Evolutionary conservation across 305 asterid genomes (phyloP), one percentile per base, ranked within the genome.

Genomic region (Andrographis paniculata): DNA sequence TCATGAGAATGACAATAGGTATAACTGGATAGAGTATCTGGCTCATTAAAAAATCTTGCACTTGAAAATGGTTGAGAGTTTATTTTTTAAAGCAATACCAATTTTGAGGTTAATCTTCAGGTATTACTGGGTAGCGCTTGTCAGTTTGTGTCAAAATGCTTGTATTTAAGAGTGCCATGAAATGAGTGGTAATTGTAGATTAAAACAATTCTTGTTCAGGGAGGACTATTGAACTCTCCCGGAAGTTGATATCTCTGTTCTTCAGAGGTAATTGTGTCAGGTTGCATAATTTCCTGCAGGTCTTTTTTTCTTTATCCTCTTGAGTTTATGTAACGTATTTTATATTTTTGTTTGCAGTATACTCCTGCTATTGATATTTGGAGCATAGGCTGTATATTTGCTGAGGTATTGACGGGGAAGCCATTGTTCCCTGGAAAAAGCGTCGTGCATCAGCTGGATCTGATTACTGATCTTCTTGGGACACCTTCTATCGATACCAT

Each of bases 171-270:
- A 48, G 68, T 71, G 69, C 61, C 57, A 2, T 52, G 17, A 51
- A 42, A 48, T 50, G 55, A 64, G 65, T 62, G 56, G 87, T 73
- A 54, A 68, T 69, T 55, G 72, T 76, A 81, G 93, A 81, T 77
- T 80, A 72, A 75, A 78, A 62, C 51, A 71, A 56, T 64, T 78
- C 68, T 78, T 84, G 84, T 76, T 77, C 87, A 74, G 93, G 89
- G 75, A 74, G 84, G 95, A 76, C 73, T 61, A 72, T 64, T 84
- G 93, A 81, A 66, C 79, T 76, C 65, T 76, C 85, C 72, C 77
- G 87, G 91, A 71, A 79, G 91, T 85, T 85, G 93, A 77, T 78
- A 71, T 68, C 53, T 74, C 75, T 79, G 45, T 78, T 74, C 76
- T 64, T 64, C 80, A 59, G 64, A 61, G 94, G 85, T 79, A 81